Conservation (phyloP, 176 grass and related monocot species). For the Bromus sterilis region DNA sequence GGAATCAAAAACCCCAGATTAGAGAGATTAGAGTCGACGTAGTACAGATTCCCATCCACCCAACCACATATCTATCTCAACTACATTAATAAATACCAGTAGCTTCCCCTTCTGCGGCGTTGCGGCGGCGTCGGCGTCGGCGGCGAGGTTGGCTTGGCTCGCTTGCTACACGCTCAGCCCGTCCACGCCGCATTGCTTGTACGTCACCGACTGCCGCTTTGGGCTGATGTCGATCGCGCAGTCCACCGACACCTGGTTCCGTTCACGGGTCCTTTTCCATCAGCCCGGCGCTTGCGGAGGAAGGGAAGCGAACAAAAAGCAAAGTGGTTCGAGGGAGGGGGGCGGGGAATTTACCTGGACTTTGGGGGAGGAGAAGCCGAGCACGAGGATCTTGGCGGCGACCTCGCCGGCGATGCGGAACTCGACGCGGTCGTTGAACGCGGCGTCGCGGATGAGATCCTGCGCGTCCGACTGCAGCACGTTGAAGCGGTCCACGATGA, state of each 20-base stretch:
- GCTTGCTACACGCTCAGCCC: constrained; percentile 65
- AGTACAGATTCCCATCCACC: constrained; percentile 24
- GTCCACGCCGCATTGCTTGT: constrained; percentile 97
- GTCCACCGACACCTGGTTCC: constrained; percentile 81
- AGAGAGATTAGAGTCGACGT: constrained; percentile 24
- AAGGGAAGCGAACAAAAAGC: constrained; percentile 6
- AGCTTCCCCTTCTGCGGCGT: not conserved
- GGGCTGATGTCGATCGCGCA: constrained; percentile 95
- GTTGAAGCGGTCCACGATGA: constrained; percentile 91
- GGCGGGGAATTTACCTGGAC: constrained; percentile 45
- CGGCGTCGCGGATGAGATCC: constrained; percentile 84
- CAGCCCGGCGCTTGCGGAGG: not conserved
- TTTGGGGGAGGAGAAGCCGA: constrained; percentile 84
- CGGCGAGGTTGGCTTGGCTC: not conserved
- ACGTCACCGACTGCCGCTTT: constrained; percentile 79
- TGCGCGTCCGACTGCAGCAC: constrained; percentile 85
- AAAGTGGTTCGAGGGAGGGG: not conserved
- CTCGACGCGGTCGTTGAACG: constrained; percentile 81
- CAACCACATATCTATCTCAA: constrained; percentile 26
- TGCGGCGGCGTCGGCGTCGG: not conserved
- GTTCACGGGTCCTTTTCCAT: constrained; percentile 19
- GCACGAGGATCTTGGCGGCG: constrained; percentile 76
- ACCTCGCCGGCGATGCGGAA: constrained; percentile 92
- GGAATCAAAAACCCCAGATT: constrained; percentile 16
- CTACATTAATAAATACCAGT: constrained; percentile 11